These are phyloP conservation scores for Chrysoporthe austroafricana DNA, from an alignment of 2,329 filamentous ascomycete genomes.

Conservation along the genomic window DNA sequence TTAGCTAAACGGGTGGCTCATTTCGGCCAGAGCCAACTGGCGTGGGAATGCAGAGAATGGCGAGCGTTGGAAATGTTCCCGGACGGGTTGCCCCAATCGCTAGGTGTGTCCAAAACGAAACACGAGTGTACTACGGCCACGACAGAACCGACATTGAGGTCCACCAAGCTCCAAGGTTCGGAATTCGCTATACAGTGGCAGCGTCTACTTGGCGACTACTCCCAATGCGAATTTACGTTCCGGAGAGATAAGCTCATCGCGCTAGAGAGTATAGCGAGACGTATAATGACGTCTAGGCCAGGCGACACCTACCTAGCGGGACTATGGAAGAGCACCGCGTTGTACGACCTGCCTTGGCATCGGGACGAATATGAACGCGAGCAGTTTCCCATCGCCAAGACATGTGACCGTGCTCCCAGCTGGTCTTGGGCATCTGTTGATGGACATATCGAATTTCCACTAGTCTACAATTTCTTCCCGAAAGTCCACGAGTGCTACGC, in stretches of 20 bases:
- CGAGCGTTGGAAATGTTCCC: conserved; percentile 1
- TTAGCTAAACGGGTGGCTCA: neutral
- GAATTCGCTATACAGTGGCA: conserved; percentile 1
- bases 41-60: conserved; percentile 6
- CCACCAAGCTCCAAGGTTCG: neutral
- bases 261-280: conserved; percentile 1
- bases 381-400: neutral
- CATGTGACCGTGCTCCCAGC: neutral
- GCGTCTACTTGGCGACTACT: neutral
- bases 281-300: neutral
- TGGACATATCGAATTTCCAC: neutral
- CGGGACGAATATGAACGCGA: neutral
- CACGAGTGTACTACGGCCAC: neutral
- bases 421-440: conserved; percentile 4
- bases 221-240: conserved; percentile 1
- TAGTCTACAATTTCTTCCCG: neutral
- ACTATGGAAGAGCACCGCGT: conserved; percentile 3
- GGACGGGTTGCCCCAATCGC: neutral
- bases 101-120: conserved; percentile 1
- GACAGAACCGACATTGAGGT: neutral
- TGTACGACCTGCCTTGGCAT: conserved; percentile 1
- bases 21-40: conserved; percentile 1
- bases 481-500: neutral
- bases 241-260: conserved; percentile 4
- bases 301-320: conserved; percentile 3